Evolutionary conservation across 2,329 filamentous ascomycete genomes (phyloP).

Genomic region (Aspergillus sp.): DNA sequence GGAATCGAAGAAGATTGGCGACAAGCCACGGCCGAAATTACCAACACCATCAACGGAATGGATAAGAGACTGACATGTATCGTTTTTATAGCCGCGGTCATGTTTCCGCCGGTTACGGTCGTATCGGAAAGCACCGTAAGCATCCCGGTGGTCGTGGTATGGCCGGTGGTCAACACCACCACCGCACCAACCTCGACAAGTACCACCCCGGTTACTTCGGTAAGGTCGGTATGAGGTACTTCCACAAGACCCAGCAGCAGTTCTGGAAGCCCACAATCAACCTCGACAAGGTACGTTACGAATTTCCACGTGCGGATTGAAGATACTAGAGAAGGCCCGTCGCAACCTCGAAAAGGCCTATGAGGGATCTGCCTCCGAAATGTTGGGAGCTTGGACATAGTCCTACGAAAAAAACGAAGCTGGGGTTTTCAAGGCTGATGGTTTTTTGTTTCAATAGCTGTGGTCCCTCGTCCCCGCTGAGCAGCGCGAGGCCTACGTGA

Average conservation of each 20-base stretch:
- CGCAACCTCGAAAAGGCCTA: background rate
- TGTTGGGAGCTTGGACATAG: background rate
- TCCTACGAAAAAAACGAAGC: background rate
- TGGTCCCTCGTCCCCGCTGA: slow-evolving; percentile 93
- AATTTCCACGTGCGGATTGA: slow-evolving; percentile 6
- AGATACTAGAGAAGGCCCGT: background rate
- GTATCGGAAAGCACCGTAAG: slow-evolving; percentile 99
- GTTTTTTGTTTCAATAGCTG: slow-evolving; percentile 58
- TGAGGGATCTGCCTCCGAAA: background rate
- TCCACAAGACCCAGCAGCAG: slow-evolving; percentile 94
- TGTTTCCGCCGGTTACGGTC: slow-evolving; percentile 97
- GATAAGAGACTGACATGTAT: slow-evolving; percentile 15
- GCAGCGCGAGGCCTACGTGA: slow-evolving; percentile 88
- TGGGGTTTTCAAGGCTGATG: slow-evolving; percentile 14
- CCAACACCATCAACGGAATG: background rate
- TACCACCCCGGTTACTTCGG: slow-evolving; percentile 99
- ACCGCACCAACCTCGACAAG: slow-evolving; percentile 89
- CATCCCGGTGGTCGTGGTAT: slow-evolving; percentile 75
- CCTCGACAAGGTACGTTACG: slow-evolving; percentile 83
- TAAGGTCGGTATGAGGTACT: slow-evolving; percentile 93
- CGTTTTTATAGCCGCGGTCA: slow-evolving; percentile 74
- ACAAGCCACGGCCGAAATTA: background rate
- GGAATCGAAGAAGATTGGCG: background rate
- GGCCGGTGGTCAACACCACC: slow-evolving; percentile 99
- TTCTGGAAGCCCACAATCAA: slow-evolving; percentile 99